These are phyloP conservation scores for Hura crepitans DNA, from an alignment of 441 rosid genomes.

Conservation along the genomic window DNA sequence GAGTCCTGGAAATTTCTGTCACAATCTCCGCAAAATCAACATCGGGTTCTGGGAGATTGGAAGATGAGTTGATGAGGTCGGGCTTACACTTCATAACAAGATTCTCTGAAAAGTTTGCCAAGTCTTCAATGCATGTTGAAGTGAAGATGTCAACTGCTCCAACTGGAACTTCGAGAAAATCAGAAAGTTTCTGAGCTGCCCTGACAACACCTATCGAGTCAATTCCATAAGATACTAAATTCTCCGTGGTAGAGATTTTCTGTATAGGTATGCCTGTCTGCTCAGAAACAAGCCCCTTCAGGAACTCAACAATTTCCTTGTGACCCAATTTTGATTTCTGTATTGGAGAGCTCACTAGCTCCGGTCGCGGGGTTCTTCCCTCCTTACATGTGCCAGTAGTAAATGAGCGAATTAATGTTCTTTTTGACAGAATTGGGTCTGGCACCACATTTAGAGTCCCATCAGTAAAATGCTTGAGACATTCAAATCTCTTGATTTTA, in stretches of 20 bases:
- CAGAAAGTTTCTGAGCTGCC: constrained; percentile 70
- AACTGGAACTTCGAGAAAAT: constrained; percentile 58
- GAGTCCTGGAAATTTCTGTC: constrained; percentile 40
- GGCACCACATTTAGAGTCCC: constrained; percentile 45
- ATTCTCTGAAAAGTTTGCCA: constrained; percentile 57
- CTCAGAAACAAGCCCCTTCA: constrained; percentile 47
- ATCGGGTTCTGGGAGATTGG: constrained; percentile 32
- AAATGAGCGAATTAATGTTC: constrained; percentile 38
- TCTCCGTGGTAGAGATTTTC: constrained; percentile 49
- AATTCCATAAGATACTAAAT: constrained; percentile 60
- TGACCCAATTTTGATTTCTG: constrained; percentile 31
- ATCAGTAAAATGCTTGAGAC: constrained; percentile 57
- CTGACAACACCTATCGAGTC: constrained; percentile 71
- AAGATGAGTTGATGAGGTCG: constrained; percentile 28
- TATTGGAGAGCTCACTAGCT: constrained; percentile 29
- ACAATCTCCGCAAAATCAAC: constrained; percentile 28
- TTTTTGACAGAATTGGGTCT: constrained; percentile 36
- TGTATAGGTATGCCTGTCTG: constrained; percentile 45
- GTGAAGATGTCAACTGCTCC: constrained; percentile 75
- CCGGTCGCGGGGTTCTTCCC: constrained; percentile 42
- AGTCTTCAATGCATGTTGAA: constrained; percentile 58
- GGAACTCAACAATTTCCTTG: constrained; percentile 46
- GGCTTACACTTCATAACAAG: constrained; percentile 50
- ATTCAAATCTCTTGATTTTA: constrained; percentile 71
- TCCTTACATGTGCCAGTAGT: constrained; percentile 52